Percentiles rank a stretch among this genome's conserved stretches.
Evolutionary conservation across 371 early-diverging fungal genomes (phyloP).

Genomic region (Smittium culicis): DNA sequence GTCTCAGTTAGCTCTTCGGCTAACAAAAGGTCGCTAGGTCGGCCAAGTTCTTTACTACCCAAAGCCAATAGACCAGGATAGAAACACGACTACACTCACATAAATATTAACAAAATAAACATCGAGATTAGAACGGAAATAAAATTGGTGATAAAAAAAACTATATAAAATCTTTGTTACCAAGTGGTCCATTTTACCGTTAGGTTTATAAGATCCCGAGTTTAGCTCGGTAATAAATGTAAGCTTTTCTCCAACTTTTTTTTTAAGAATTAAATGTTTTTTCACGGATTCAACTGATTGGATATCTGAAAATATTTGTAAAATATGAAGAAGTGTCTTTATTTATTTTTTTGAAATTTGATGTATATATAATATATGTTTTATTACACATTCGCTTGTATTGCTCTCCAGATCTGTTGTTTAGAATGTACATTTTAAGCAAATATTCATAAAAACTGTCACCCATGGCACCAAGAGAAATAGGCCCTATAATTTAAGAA

Average conservation of each 20-base stretch:
- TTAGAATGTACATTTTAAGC: slow-evolving; percentile 71
- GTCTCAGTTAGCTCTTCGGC: slow-evolving; percentile 30
- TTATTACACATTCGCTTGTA: slow-evolving; percentile 52
- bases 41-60: slow-evolving; percentile 22
- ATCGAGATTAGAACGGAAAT: no score
- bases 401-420: slow-evolving; percentile 41
- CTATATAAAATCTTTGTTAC: slow-evolving; percentile 43
- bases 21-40: slow-evolving; percentile 22
- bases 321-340: slow-evolving; percentile 14
- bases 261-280: slow-evolving; percentile 42
- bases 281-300: slow-evolving; percentile 53
- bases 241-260: slow-evolving; percentile 15
- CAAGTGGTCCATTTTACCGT: slow-evolving; percentile 31
- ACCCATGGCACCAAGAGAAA: slow-evolving; percentile 61
- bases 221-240: neutral
- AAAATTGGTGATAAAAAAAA: neutral
- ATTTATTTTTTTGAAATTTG: neutral
- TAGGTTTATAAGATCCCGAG: neutral
- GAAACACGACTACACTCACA: slow-evolving; percentile 64
- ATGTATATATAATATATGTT: neutral
- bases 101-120: neutral
- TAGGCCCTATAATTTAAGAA: slow-evolving; percentile 15
- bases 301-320: neutral
- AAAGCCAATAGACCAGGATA: slow-evolving; percentile 71
- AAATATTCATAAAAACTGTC: slow-evolving; percentile 93